Evolutionary conservation across 257 asterid species (phyloP).

Genomic region (Capsicum rhomboideum): DNA sequence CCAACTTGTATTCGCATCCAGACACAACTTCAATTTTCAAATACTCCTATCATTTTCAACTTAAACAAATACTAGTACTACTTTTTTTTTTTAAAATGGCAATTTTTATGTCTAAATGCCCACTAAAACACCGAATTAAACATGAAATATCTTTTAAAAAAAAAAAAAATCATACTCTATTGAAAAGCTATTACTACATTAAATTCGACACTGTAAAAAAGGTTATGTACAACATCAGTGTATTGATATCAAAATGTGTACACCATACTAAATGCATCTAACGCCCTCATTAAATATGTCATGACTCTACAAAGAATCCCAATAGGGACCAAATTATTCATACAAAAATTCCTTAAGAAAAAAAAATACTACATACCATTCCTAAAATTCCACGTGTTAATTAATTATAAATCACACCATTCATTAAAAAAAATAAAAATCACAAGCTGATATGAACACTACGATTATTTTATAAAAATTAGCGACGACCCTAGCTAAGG

Average conservation of each 20-base stretch:
- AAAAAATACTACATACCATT: neutral
- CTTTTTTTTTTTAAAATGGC: too few species aligned
- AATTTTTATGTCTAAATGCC: too few species aligned
- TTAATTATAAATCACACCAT: neutral
- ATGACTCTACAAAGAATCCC: neutral
- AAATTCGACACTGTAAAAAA: neutral
- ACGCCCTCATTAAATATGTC: slow-evolving; percentile 11
- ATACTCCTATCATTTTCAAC: too few species aligned
- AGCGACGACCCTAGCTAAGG: slow-evolving; percentile 25
- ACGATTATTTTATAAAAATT: neutral
- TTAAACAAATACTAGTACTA: too few species aligned
- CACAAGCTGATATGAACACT: neutral
- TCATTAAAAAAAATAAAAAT: neutral
- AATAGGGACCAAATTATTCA: neutral
- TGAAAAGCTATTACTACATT: neutral
- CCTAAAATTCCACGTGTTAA: neutral
- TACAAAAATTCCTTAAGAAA: neutral
- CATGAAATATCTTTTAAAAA: neutral
- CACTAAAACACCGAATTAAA: neutral
- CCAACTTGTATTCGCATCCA: too few species aligned
- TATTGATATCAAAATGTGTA: slow-evolving; percentile 15
- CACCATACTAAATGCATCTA: slow-evolving; percentile 17
- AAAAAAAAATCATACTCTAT: neutral
- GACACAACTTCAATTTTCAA: too few species aligned
- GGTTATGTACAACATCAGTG: slow-evolving; percentile 8